A percentile compares a stretch with the other conserved stretches of the same genome.
Conservation (phyloP, 169 alveolate species). For the Blepharisma undulans region DNA sequence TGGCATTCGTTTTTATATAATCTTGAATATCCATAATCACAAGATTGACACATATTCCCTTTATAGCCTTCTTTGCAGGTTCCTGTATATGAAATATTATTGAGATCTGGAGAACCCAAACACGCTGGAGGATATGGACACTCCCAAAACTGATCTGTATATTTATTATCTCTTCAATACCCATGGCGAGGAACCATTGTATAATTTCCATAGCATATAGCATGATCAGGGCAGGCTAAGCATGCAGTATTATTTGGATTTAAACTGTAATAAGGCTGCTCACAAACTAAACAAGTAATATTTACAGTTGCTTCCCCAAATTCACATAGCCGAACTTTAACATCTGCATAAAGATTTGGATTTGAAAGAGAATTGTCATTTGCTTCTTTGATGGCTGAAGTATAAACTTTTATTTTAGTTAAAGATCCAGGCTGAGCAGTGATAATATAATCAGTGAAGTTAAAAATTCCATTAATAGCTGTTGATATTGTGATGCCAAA, state of each 20-base stretch:
- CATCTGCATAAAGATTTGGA: neutral
- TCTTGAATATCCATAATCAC: conserved; percentile 46
- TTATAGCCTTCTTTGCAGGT: neutral
- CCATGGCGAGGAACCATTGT: conserved; percentile 53
- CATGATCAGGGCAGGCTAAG: conserved; percentile 20
- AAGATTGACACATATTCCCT: neutral
- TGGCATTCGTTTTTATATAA: neutral
- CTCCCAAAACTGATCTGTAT: conserved; percentile 30
- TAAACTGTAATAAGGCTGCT: neutral
- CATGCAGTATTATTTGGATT: neutral
- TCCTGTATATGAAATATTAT: neutral
- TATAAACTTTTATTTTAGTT: neutral
- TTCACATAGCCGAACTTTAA: neutral
- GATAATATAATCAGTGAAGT: neutral
- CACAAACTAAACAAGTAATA: neutral
- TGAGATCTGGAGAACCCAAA: neutral
- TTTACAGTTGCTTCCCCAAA: neutral
- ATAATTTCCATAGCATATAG: conserved; percentile 55
- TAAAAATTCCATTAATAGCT: neutral
- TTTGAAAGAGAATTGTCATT: neutral
- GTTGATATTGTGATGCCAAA: neutral
- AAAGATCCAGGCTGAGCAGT: neutral
- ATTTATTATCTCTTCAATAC: conserved; percentile 56
- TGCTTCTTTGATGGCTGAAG: neutral
- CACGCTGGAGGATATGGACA: conserved; percentile 50